Percentiles rank a stretch among this genome's conserved stretches.
Conservation (phyloP, 2,329 filamentous ascomycete genomes). For the Aspergillus spinulosporus region DNA sequence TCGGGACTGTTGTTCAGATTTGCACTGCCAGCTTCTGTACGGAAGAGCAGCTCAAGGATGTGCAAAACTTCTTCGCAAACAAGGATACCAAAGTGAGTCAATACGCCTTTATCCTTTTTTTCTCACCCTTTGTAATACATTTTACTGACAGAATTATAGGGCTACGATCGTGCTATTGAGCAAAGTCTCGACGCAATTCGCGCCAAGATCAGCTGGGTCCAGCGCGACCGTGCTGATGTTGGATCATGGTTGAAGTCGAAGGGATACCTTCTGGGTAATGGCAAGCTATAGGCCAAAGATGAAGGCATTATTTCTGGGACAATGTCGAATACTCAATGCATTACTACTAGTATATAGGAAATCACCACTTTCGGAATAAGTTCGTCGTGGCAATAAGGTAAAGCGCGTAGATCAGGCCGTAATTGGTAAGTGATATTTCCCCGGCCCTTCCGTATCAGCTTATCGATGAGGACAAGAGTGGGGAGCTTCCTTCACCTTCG, state of each 20-base stretch:
- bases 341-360: neutral
- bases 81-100: constrained; percentile 71
- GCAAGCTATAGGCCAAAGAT: constrained; percentile 33
- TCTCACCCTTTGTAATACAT: neutral
- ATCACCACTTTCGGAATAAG: neutral
- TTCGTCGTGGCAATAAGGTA: neutral
- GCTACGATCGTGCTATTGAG: constrained; percentile 84
- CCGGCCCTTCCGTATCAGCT: neutral
- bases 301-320: neutral
- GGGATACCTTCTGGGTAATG: constrained; percentile 53
- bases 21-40: constrained; percentile 79
- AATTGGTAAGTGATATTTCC: neutral
- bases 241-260: constrained; percentile 68
- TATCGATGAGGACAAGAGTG: constrained; percentile 2
- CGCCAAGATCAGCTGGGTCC: constrained; percentile 80
- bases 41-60: constrained; percentile 70
- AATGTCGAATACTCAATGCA: neutral
- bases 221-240: constrained; percentile 77
- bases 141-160: constrained; percentile 38
- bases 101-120: neutral
- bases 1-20: constrained; percentile 80
- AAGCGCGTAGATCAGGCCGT: neutral
- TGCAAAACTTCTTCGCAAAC: constrained; percentile 76
- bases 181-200: constrained; percentile 83
- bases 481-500: neutral